phyloP scores from a whole-genome alignment of 225 moss, liverwort and hornwort genomes.

The Pleurozium schreberi region DNA sequence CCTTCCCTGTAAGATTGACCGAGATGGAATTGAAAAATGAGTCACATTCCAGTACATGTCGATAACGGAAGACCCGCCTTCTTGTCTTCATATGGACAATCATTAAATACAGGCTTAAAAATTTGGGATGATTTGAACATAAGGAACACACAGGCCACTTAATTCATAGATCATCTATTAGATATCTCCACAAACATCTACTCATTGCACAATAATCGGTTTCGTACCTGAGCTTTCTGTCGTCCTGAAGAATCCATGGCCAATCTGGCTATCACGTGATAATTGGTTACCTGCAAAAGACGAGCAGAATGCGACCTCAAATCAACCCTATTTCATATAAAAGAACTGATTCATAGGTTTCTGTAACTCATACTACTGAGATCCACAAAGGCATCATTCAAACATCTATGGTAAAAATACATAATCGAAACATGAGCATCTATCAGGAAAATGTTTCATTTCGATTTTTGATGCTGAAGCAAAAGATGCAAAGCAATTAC shows the following conservation, averaged over 20 bases:
- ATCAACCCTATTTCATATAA: not conserved
- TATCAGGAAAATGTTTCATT: not conserved
- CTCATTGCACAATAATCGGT: not conserved
- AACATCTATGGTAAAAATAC: not conserved
- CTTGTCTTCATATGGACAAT: not conserved
- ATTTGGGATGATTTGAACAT: not conserved
- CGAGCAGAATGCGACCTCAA: not conserved
- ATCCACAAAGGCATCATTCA: not conserved
- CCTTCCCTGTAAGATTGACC: not conserved
- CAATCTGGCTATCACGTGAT: conserved; percentile 50
- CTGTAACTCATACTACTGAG: not conserved
- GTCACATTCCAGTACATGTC: not conserved
- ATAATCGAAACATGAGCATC: not conserved
- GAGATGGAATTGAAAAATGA: not conserved
- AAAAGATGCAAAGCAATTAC: not conserved
- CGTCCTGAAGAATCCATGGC: conserved; percentile 54
- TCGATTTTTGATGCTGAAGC: not conserved
- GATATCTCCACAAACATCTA: not conserved
- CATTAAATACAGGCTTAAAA: not conserved
- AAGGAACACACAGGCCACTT: not conserved
- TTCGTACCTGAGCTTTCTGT: conserved; percentile 46
- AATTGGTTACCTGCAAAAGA: conserved; percentile 45
- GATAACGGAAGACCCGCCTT: not conserved
- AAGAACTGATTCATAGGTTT: not conserved
- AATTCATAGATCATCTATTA: not conserved